Percentiles rank a stretch among this genome's conserved stretches.
phyloP scores from a whole-genome alignment of 768 basidiomycete genomes.

The Ramaria rubella region DNA sequence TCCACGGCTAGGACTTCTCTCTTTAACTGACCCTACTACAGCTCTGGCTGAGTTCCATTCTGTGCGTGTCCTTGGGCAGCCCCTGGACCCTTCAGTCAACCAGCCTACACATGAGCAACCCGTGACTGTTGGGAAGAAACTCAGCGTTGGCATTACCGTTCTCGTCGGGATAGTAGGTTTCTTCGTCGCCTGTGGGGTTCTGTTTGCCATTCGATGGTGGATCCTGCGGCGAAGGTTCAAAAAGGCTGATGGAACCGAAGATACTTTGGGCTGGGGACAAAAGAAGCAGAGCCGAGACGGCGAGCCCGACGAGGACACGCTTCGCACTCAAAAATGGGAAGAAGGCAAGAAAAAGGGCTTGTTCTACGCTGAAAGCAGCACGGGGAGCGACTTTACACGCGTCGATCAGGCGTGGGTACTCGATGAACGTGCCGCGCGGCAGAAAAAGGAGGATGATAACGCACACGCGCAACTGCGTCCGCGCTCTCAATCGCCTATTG shows the following conservation, averaged over 20 bases:
- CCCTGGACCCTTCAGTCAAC: conserved; percentile 30
- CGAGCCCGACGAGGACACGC: conserved; percentile 33
- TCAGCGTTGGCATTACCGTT: conserved; percentile 57
- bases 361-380: conserved; percentile 2
- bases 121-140: conserved; percentile 28
- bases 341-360: conserved; percentile 24
- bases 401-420: conserved; percentile 28
- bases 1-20: conserved; percentile 54
- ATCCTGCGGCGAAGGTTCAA: conserved; percentile 34
- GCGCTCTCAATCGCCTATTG: conserved; percentile 2
- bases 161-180: conserved; percentile 54
- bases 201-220: conserved; percentile 53
- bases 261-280: conserved; percentile 12
- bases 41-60: conserved; percentile 64
- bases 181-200: conserved; percentile 44
- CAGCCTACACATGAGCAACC: conserved; percentile 6
- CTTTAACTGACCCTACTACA: conserved; percentile 52
- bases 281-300: conserved; percentile 18
- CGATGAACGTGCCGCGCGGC: conserved; percentile 27
- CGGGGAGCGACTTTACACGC: conserved; percentile 8
- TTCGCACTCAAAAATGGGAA: conserved; percentile 34
- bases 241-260: conserved; percentile 13
- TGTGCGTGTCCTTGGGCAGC: conserved; percentile 60
- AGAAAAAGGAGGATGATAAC: conserved; percentile 23
- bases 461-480: conserved; percentile 10